Base-by-base conservation (phyloP, 306 rosid genomes). In the Rosa chinensis region DNA sequence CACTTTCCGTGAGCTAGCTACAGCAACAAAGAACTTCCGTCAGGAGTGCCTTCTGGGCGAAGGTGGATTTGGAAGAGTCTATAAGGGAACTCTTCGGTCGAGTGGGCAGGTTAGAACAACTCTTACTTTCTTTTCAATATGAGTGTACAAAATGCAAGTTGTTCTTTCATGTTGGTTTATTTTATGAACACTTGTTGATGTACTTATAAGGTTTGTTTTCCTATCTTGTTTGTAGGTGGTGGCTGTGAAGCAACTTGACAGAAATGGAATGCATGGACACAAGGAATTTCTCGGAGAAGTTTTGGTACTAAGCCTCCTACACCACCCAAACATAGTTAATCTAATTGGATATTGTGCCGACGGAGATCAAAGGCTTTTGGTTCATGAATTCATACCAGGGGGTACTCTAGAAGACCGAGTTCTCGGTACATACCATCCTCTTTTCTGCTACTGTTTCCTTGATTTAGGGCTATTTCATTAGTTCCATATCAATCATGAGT, bases 11-110 rank as follows among this genome's bases (percentile, higher is more conserved):
- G 99, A 94, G 86, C 75, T 94, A 17, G 99, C 99, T 62, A 85
- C 85, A 3, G 99, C 97, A 21, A 94, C 99, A 0, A 92, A 89
- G 86, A 94, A 94, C 82, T 94, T 94, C 82, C 82, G 97, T 0
- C 97, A 91, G 50, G 99, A 91, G 82, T 84, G 89, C 23, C 92
- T 92, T 35, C 40, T 94, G 83, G 99, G 97, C 2, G 99, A 92
- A 86, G 97, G 99, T 55, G 93, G 97, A 39, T 94, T 92, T 72
- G 99, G 99, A 37, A 92, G 96, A 84, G 99, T 94, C 55, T 94
- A 89, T 23, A 94, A 88, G 80, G 99, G 95, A 18, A 89, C 97
- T 40, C 79, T 92, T 67, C 89, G 87, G 23, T 67, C 89, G 62
- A 87, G 82, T 4, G 89, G 92, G 8, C 90, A 94, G 97, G 98